Percentiles rank a stretch among this genome's conserved stretches.
phyloP scores from a whole-genome alignment of 164 flowering plant species.

The Cinnamomum chago region DNA sequence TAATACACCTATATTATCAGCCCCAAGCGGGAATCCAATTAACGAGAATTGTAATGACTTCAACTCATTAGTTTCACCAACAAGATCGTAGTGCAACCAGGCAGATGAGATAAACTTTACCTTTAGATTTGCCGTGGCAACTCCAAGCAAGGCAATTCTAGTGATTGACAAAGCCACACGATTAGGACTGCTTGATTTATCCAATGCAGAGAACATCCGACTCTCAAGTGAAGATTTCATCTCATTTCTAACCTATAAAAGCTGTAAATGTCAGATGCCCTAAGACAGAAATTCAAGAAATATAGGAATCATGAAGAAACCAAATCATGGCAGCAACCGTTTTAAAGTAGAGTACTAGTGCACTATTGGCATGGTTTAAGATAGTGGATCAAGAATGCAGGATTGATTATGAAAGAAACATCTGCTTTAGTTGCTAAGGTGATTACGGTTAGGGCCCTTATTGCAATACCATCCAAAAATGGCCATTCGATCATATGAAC shows the following conservation, averaged over 20 bases:
- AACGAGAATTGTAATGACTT: background rate
- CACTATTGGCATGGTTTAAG: too few species aligned
- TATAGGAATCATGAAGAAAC: background rate
- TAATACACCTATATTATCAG: constrained; percentile 8
- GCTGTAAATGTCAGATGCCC: background rate
- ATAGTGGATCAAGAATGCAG: too few species aligned
- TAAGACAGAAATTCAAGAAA: background rate
- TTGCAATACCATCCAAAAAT: too few species aligned
- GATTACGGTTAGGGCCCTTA: too few species aligned
- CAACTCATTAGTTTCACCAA: constrained; percentile 2
- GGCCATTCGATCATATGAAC: too few species aligned
- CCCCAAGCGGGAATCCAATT: background rate
- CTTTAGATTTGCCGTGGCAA: constrained; percentile 32
- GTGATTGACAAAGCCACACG: constrained; percentile 46
- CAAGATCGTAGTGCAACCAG: background rate
- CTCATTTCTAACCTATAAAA: constrained; percentile 36
- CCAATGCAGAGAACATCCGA: constrained; percentile 23
- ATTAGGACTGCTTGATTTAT: constrained; percentile 30
- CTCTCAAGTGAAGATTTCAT: constrained; percentile 21
- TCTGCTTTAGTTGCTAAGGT: too few species aligned
- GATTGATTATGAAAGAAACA: too few species aligned
- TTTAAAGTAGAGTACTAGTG: too few species aligned
- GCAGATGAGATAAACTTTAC: constrained; percentile 21
- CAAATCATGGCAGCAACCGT: too few species aligned
- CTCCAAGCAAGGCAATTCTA: constrained; percentile 67